A percentile compares a stretch with the other conserved stretches of the same genome.
These are phyloP conservation scores for Exophiala sideris DNA, from an alignment of 2,329 filamentous ascomycete species.

Conservation along the genomic window DNA sequence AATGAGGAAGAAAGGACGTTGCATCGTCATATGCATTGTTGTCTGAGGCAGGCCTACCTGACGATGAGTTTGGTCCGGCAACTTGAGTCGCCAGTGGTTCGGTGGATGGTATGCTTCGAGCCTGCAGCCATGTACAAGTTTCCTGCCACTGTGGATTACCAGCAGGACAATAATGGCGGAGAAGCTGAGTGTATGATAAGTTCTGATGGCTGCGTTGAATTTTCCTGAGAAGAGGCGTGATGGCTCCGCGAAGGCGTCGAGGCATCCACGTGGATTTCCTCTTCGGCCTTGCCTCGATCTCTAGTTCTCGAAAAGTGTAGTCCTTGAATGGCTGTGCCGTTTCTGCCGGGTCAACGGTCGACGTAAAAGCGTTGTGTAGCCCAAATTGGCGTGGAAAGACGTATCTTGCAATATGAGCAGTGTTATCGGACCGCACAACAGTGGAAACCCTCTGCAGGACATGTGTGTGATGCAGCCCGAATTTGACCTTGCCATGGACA, in stretches of 20 bases:
- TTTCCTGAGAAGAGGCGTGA: slow-evolving; percentile 59
- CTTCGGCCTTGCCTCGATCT: slow-evolving; percentile 52
- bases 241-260: slow-evolving; percentile 59
- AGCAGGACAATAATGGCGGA: slow-evolving; percentile 75
- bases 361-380: slow-evolving; percentile 89
- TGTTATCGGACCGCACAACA: slow-evolving; percentile 50
- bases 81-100: slow-evolving; percentile 12
- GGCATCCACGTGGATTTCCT: slow-evolving; percentile 29
- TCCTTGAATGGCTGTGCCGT: slow-evolving; percentile 75
- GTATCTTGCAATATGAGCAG: slow-evolving; percentile 77
- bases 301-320: slow-evolving; percentile 79
- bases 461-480: slow-evolving; percentile 79
- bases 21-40: slow-evolving; percentile 3
- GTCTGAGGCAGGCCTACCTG: no score
- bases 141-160: background rate
- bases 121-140: background rate
- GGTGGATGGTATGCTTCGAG: background rate
- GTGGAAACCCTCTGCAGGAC: slow-evolving; percentile 69
- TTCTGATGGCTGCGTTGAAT: slow-evolving; percentile 68
- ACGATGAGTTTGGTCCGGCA: background rate
- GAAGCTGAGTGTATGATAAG: slow-evolving; percentile 75
- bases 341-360: slow-evolving; percentile 57
- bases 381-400: slow-evolving; percentile 89
- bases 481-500: slow-evolving; percentile 62
- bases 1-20: slow-evolving; percentile 33